Percentiles rank a stretch among this genome's conserved stretches.
Conservation (phyloP, 768 basidiomycete species). For the Russula emetica region DNA sequence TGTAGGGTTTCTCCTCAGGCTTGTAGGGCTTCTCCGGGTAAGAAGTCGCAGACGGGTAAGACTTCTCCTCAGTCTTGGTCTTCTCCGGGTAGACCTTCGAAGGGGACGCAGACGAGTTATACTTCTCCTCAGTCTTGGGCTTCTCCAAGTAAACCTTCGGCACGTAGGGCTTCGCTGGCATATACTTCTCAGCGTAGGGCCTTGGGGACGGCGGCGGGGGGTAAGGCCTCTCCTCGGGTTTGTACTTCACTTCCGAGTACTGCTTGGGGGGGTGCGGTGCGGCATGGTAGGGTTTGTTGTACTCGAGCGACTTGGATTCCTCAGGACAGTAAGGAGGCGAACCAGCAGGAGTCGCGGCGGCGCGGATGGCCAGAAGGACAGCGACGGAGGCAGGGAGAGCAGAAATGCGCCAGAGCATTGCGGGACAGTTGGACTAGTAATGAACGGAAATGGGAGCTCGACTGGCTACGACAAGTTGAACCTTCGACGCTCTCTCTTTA, state of each 20-base stretch:
- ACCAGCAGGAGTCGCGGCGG: conserved; percentile 9
- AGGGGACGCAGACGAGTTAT: background rate
- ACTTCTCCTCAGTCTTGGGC: background rate
- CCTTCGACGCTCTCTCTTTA: conserved; percentile 5
- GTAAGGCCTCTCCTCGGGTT: conserved; percentile 5
- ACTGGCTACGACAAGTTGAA: background rate
- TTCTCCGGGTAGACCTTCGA: background rate
- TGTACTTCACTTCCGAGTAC: background rate
- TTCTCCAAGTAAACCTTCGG: background rate
- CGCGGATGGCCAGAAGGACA: conserved; percentile 1
- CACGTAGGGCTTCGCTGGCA: background rate
- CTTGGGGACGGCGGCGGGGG: background rate
- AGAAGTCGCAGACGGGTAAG: background rate
- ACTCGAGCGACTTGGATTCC: background rate
- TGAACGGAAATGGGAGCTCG: conserved; percentile 16
- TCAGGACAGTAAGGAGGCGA: conserved; percentile 1
- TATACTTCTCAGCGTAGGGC: background rate
- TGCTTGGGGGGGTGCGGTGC: background rate
- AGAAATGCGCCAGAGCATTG: conserved; percentile 10
- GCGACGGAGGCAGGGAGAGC: conserved; percentile 11
- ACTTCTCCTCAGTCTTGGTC: background rate
- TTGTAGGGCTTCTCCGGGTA: background rate
- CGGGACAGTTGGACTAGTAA: conserved; percentile 12
- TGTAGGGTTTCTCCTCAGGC: background rate
- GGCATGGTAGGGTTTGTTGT: background rate